A percentile compares a stretch with the other conserved stretches of the same genome.
These are phyloP conservation scores for Ophiocordyceps unilateralis DNA, from an alignment of 2,329 filamentous ascomycete species.

Conservation along the genomic window DNA sequence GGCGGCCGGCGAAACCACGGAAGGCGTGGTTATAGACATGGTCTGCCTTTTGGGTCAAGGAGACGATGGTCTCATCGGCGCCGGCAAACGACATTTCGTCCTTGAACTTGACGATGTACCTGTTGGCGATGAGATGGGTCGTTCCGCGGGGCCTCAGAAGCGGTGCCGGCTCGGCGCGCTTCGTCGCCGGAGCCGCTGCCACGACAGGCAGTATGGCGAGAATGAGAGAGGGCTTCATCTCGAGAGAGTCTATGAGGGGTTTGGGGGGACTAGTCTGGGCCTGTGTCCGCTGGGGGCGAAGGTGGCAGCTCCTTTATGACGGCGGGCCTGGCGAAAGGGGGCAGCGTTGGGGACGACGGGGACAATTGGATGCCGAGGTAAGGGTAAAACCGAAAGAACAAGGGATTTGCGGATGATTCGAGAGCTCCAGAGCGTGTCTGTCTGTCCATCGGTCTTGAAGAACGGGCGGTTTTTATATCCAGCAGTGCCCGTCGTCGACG, in stretches of 20 bases:
- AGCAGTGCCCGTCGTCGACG: neutral
- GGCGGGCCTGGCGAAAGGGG: neutral
- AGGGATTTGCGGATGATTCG: too few relatives aligned
- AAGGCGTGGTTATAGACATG: constrained; percentile 7
- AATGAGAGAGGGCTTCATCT: constrained; percentile 5
- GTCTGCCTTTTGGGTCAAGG: constrained; percentile 7
- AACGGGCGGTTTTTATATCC: neutral
- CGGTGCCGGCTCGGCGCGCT: constrained; percentile 9
- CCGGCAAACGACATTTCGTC: constrained; percentile 3
- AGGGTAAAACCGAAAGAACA: too few relatives aligned
- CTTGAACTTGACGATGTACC: constrained; percentile 13
- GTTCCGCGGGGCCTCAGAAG: constrained; percentile 6
- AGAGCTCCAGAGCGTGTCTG: too few relatives aligned
- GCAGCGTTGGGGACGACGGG: too few relatives aligned
- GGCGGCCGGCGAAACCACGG: constrained; percentile 8
- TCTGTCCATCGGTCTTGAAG: too few relatives aligned
- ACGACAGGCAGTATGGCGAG: constrained; percentile 7
- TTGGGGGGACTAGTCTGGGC: neutral
- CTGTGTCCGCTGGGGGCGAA: neutral
- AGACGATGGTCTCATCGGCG: constrained; percentile 3
- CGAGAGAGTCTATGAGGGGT: constrained; percentile 3
- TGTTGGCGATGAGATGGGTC: constrained; percentile 6
- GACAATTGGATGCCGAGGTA: neutral
- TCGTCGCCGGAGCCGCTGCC: constrained; percentile 4
- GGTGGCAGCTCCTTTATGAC: too few relatives aligned